Conservation (phyloP, 208 protist species). For the Leishmania lainsoni region DNA sequence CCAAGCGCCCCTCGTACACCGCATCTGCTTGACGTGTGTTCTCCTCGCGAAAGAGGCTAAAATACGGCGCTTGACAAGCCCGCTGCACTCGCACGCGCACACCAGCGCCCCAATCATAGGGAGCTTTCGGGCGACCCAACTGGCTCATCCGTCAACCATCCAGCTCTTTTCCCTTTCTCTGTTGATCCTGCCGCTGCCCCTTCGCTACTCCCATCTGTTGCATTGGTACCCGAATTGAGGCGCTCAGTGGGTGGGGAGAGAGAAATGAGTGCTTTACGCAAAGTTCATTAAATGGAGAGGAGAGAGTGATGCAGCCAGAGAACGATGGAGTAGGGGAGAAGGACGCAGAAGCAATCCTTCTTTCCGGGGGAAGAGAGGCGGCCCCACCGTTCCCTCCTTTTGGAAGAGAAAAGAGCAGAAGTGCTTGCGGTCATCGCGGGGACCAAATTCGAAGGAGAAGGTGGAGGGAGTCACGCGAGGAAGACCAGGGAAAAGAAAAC, state of each 20-base stretch:
- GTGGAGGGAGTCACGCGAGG: neutral
- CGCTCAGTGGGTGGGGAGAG: neutral
- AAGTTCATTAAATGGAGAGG: neutral
- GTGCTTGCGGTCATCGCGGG: neutral
- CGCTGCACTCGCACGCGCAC: conserved; percentile 55
- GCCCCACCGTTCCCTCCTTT: neutral
- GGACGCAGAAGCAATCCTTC: neutral
- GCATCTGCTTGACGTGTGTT: conserved; percentile 42
- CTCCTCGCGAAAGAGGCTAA: conserved; percentile 76
- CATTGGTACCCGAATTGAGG: neutral
- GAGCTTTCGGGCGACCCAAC: neutral
- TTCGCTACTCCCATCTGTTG: neutral
- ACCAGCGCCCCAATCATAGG: conserved; percentile 37
- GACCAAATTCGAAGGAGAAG: neutral
- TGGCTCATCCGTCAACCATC: conserved; percentile 12
- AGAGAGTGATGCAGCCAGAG: neutral
- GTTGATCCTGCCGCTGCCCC: neutral
- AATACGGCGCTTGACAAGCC: conserved; percentile 48
- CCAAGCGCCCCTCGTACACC: conserved; percentile 28
- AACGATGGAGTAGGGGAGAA: neutral
- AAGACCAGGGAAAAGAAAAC: neutral
- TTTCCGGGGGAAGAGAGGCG: neutral
- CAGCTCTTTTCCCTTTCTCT: neutral
- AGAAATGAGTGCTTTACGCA: neutral
- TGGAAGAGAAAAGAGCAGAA: neutral